A percentile compares a stretch with the other conserved stretches of the same genome.
These are phyloP conservation scores for Galeopsis tetrahit DNA, from an alignment of 257 asterid genomes.

Conservation along the genomic window DNA sequence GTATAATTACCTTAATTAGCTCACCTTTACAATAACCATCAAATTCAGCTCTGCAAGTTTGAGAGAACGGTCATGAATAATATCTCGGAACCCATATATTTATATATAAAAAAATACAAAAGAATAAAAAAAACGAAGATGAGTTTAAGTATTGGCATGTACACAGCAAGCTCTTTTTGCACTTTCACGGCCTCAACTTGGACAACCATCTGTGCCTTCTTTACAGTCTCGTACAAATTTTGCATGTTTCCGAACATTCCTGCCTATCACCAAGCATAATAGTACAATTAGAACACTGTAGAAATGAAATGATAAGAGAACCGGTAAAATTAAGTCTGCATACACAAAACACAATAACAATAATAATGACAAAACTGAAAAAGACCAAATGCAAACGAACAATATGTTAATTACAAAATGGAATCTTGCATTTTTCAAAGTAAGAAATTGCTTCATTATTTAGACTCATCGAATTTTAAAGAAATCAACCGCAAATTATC, in stretches of 20 bases:
- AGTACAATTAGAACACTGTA: conserved; percentile 1
- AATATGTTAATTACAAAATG: conserved; percentile 3
- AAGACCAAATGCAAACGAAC: background rate
- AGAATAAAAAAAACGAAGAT: conserved; percentile 10
- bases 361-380: too few relatives aligned
- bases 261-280: conserved; percentile 57
- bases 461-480: background rate
- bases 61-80: conserved; percentile 22
- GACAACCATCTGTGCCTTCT: conserved; percentile 97
- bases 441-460: background rate
- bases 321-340: background rate
- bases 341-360: conserved; percentile 16
- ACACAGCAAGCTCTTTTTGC: conserved; percentile 95
- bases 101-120: background rate
- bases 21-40: conserved; percentile 96
- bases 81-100: background rate
- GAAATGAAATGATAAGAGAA: conserved; percentile 23
- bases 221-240: conserved; percentile 88
- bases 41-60: conserved; percentile 81
- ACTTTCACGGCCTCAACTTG: conserved; percentile 98
- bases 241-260: conserved; percentile 98
- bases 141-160: conserved; percentile 36
- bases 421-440: background rate
- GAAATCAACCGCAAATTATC: background rate
- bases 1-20: conserved; percentile 71